phyloP scores from a whole-genome alignment of 805 yeast species.

The Hanseniaspora vineae region DNA sequence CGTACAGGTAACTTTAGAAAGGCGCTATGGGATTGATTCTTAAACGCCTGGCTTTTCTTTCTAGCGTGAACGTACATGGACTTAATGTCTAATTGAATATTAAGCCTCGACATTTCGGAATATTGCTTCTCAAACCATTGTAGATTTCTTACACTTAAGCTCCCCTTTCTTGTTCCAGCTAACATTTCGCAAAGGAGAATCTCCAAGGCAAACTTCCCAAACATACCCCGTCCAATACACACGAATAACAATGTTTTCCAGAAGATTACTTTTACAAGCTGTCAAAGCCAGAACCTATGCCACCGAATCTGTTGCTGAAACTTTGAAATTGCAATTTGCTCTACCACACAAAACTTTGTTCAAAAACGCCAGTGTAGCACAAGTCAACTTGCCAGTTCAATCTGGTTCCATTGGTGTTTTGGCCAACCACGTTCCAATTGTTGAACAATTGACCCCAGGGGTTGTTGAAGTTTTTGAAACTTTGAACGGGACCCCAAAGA shows the following conservation, averaged over 20 bases:
- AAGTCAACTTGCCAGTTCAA: slow-evolving; percentile 92
- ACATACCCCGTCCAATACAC: no score
- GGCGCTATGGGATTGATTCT: no score
- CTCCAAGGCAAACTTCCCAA: no score
- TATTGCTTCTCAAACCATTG: no score
- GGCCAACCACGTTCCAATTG: slow-evolving; percentile 95
- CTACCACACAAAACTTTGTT: slow-evolving; percentile 71
- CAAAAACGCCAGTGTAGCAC: slow-evolving; percentile 35
- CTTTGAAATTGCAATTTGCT: slow-evolving; percentile 77
- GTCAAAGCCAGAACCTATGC: slow-evolving; percentile 70
- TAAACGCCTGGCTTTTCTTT: no score
- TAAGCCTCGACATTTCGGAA: no score
- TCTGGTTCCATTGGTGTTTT: slow-evolving; percentile 94
- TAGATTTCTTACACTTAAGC: no score
- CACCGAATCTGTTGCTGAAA: slow-evolving; percentile 48
- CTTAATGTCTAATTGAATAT: no score
- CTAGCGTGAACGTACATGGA: no score
- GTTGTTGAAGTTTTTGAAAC: slow-evolving; percentile 81
- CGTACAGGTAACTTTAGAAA: no score
- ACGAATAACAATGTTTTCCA: slow-evolving; percentile 4
- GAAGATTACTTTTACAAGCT: slow-evolving; percentile 17
- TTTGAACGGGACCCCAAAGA: slow-evolving; percentile 47
- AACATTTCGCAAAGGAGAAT: no score
- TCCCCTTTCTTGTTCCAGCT: no score
- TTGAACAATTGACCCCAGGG: slow-evolving; percentile 95